phyloP scores from a whole-genome alignment of 2,329 filamentous ascomycete genomes.

The Epichloe sibirici region DNA sequence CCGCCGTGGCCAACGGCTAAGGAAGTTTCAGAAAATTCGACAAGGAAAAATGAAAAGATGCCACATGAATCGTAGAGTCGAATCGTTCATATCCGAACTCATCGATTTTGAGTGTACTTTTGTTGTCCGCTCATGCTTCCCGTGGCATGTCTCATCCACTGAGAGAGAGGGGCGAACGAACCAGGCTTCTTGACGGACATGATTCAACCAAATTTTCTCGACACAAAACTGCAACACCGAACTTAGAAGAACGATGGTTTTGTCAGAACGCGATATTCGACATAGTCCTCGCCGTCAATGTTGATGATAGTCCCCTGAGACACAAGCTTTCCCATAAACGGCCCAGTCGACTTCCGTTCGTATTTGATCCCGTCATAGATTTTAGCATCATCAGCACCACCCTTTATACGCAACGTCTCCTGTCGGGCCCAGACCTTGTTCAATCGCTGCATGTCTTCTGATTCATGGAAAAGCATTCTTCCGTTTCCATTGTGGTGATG shows the following conservation, averaged over 20 bases:
- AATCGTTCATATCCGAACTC: too few species aligned
- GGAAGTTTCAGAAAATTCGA: too few species aligned
- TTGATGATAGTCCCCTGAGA: slow-evolving; percentile 48
- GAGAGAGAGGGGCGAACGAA: too few species aligned
- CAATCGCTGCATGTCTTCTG: slow-evolving; percentile 36
- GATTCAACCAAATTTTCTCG: too few species aligned
- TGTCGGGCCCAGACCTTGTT: slow-evolving; percentile 45
- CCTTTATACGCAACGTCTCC: slow-evolving; percentile 33
- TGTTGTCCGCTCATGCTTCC: too few species aligned
- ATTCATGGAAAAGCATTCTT: slow-evolving; percentile 30
- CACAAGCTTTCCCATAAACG: slow-evolving; percentile 51
- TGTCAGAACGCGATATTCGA: slow-evolving; percentile 53
- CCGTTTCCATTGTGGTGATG: slow-evolving; percentile 14
- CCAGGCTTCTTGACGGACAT: too few species aligned
- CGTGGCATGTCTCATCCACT: too few species aligned
- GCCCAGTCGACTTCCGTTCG: slow-evolving; percentile 46
- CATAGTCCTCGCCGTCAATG: slow-evolving; percentile 55
- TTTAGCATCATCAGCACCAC: slow-evolving; percentile 39
- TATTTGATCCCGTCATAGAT: slow-evolving; percentile 49
- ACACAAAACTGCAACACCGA: neutral
- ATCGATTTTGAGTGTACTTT: too few species aligned
- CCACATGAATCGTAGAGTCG: too few species aligned
- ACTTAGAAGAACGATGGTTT: slow-evolving; percentile 48
- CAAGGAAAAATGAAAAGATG: too few species aligned
- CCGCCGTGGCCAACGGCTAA: neutral